Conservation (phyloP, 768 basidiomycete genomes). For the Hypsizygus marmoreus region DNA sequence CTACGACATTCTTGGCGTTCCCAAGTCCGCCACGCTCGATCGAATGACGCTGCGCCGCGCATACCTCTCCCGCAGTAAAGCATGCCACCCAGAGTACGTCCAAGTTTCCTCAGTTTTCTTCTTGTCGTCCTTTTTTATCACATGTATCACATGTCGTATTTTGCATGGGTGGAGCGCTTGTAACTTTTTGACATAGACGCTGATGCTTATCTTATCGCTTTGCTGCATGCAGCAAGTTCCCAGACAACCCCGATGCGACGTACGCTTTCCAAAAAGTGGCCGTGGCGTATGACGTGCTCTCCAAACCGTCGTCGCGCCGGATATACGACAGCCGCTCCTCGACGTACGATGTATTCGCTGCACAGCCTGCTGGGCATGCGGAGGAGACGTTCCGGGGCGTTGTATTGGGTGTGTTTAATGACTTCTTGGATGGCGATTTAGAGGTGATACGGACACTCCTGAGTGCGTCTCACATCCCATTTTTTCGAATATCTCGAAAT, state of each 20-base stretch:
- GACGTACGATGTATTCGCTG: conserved; percentile 55
- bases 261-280: conserved; percentile 86
- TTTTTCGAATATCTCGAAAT: not conserved
- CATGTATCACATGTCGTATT: not conserved
- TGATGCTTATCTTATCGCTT: conserved; percentile 13
- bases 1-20: conserved; percentile 72
- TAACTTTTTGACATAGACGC: no score
- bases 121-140: not conserved
- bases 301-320: conserved; percentile 66
- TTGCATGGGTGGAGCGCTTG: no score
- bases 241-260: conserved; percentile 73
- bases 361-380: conserved; percentile 55
- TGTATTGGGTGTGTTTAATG: conserved; percentile 72
- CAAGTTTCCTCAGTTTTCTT: not conserved
- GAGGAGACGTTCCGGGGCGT: conserved; percentile 83
- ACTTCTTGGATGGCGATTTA: conserved; percentile 86
- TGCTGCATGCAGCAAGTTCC: conserved; percentile 65
- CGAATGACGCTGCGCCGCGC: conserved; percentile 67
- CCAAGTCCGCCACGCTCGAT: conserved; percentile 52
- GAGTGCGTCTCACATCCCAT: conserved; percentile 45
- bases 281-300: conserved; percentile 80
- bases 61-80: conserved; percentile 72
- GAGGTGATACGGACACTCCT: conserved; percentile 79
- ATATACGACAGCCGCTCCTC: conserved; percentile 64
- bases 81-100: conserved; percentile 86